Conservation (phyloP, 352 stramenopile genomes). For the Globisporangium uncinulatum region DNA sequence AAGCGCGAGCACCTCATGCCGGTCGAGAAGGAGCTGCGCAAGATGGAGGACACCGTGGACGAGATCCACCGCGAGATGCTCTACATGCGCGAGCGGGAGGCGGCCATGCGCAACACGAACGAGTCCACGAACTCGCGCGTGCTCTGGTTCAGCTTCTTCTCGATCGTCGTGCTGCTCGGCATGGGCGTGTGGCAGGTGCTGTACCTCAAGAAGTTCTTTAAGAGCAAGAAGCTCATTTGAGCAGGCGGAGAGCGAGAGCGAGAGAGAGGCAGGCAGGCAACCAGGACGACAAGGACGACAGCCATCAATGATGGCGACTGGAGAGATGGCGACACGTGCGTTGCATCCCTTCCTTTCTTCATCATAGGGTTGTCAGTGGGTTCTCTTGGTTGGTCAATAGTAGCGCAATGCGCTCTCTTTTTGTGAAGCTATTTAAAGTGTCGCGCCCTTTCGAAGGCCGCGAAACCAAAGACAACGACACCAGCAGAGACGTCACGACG, state of each 20-base stretch:
- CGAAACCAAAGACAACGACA: not conserved
- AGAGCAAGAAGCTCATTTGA: constrained; percentile 91
- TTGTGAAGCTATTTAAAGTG: too few relatives aligned
- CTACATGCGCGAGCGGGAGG: constrained; percentile 87
- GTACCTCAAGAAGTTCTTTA: constrained; percentile 92
- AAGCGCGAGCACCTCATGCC: constrained; percentile 88
- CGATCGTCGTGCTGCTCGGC: constrained; percentile 76
- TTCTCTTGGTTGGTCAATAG: too few relatives aligned
- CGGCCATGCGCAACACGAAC: constrained; percentile 85
- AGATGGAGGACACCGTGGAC: constrained; percentile 87
- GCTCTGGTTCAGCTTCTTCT: constrained; percentile 89
- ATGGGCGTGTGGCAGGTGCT: constrained; percentile 87
- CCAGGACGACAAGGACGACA: too few relatives aligned
- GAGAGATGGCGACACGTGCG: too few relatives aligned
- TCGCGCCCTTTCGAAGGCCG: too few relatives aligned
- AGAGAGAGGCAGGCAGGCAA: too few relatives aligned
- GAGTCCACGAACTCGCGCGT: constrained; percentile 87
- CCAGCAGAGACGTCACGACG: not conserved
- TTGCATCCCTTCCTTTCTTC: too few relatives aligned
- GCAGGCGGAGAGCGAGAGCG: not conserved
- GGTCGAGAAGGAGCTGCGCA: constrained; percentile 83
- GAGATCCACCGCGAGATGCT: constrained; percentile 89
- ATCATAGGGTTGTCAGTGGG: too few relatives aligned
- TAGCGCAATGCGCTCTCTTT: too few relatives aligned
- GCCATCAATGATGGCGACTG: too few relatives aligned